Evolutionary conservation across 768 basidiomycete species (phyloP).

Genomic region (Trichaptum fuscoviolaceum): DNA sequence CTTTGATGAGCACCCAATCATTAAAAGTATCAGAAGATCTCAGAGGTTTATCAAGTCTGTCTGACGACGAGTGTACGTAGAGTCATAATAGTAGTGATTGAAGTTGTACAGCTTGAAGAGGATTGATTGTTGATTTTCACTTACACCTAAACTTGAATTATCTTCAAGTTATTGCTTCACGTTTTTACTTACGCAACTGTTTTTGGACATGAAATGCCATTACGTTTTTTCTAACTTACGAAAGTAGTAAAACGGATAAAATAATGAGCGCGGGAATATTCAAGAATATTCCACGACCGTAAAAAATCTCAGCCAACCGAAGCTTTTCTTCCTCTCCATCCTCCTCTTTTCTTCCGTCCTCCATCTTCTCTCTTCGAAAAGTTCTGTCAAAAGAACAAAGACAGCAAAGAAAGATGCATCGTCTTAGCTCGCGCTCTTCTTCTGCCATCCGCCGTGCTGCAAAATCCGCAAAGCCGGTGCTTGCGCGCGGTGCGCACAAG

Average conservation of each 20-base stretch:
- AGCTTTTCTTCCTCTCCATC: too few relatives aligned
- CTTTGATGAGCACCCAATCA: not conserved
- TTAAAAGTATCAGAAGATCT: not conserved
- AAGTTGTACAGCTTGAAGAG: too few relatives aligned
- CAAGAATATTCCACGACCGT: not conserved
- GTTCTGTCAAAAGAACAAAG: not conserved
- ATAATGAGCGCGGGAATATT: not conserved
- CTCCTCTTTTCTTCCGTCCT: not conserved
- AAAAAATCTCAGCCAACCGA: too few relatives aligned
- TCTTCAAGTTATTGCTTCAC: too few relatives aligned
- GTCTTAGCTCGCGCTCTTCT: not conserved
- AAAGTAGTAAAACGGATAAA: too few relatives aligned
- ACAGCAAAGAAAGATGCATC: not conserved
- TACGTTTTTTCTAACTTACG: too few relatives aligned
- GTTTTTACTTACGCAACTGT: too few relatives aligned
- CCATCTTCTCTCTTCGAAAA: not conserved
- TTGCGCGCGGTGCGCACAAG: slow-evolving; percentile 81
- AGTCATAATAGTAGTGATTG: too few relatives aligned
- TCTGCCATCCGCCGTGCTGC: slow-evolving; percentile 1
- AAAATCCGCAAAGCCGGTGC: slow-evolving; percentile 11
- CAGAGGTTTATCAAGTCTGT: not conserved
- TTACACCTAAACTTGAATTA: too few relatives aligned
- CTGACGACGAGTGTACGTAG: too few relatives aligned
- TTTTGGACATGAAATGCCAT: too few relatives aligned
- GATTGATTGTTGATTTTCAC: too few relatives aligned